phyloP scores from a whole-genome alignment of 2,329 filamentous ascomycete genomes.

The Chaetomium sp. region DNA sequence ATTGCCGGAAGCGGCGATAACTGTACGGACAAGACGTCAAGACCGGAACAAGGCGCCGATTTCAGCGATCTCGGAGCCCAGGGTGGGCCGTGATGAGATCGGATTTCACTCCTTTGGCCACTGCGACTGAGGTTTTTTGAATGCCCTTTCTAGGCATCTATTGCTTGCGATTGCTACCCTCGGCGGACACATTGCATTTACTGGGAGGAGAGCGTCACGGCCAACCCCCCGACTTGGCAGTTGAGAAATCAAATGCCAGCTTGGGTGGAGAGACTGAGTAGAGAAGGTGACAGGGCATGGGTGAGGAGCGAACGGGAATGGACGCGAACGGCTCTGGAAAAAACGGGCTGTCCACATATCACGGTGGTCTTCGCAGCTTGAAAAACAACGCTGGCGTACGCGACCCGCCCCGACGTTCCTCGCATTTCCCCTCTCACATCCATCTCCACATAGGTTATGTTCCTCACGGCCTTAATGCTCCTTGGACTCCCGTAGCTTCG shows the following conservation, averaged over 20 bases:
- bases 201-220: background rate
- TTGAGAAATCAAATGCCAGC: slow-evolving; percentile 5
- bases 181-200: slow-evolving; percentile 19
- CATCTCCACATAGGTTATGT: background rate
- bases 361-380: background rate
- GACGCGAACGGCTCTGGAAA: no score
- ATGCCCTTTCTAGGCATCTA: slow-evolving; percentile 10
- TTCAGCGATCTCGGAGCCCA: background rate
- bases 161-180: slow-evolving; percentile 13
- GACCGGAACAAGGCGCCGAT: background rate
- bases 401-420: background rate
- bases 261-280: background rate
- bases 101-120: slow-evolving; percentile 15
- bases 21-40: background rate
- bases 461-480: slow-evolving; percentile 2
- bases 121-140: slow-evolving; percentile 9
- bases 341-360: background rate
- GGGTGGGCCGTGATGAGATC: background rate
- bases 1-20: background rate
- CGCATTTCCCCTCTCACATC: background rate
- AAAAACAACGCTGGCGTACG: background rate
- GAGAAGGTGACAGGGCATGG: background rate
- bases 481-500: background rate
- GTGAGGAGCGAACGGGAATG: background rate
- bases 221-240: background rate